phyloP scores from a whole-genome alignment of 2,329 filamentous ascomycete genomes.

The Hymenoscyphus fraxineus region DNA sequence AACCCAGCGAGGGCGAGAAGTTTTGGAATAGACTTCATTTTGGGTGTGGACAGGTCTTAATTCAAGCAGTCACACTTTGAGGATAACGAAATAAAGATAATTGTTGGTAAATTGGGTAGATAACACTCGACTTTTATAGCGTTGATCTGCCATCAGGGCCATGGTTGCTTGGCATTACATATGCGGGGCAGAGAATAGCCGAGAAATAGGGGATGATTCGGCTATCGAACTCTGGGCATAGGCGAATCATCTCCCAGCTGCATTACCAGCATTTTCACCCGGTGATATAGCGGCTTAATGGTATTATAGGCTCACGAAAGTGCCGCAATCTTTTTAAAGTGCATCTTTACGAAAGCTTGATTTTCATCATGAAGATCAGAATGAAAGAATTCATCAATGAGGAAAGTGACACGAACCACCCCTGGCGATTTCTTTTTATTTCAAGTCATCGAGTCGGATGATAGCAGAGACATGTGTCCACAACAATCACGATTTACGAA shows the following conservation, averaged over 20 bases:
- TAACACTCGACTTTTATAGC: slow-evolving; percentile 14
- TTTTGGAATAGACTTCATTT: slow-evolving; percentile 17
- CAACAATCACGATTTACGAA: not conserved
- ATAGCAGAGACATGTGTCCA: not conserved
- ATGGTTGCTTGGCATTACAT: slow-evolving; percentile 4
- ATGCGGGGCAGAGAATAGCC: slow-evolving; percentile 6
- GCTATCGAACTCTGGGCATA: slow-evolving; percentile 9
- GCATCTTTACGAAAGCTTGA: slow-evolving; percentile 3
- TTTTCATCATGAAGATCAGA: not conserved
- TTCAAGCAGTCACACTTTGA: not conserved
- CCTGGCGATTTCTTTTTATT: not conserved
- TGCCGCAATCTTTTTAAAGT: slow-evolving; percentile 6
- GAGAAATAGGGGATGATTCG: slow-evolving; percentile 8
- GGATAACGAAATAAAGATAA: not conserved
- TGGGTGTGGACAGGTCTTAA: not conserved
- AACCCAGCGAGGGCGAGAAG: slow-evolving; percentile 10
- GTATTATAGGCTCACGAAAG: slow-evolving; percentile 10
- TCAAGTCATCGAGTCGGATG: not conserved
- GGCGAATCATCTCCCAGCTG: slow-evolving; percentile 9
- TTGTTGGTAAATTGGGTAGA: slow-evolving; percentile 8
- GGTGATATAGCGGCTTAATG: slow-evolving; percentile 14
- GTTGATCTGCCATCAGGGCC: slow-evolving; percentile 1
- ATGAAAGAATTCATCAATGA: not conserved
- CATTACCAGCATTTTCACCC: slow-evolving; percentile 12
- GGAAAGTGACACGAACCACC: not conserved